A percentile compares a stretch with the other conserved stretches of the same genome.
These are phyloP conservation scores for Entonaema liquescens DNA, from an alignment of 495 filamentous ascomycete species.

Conservation along the genomic window DNA sequence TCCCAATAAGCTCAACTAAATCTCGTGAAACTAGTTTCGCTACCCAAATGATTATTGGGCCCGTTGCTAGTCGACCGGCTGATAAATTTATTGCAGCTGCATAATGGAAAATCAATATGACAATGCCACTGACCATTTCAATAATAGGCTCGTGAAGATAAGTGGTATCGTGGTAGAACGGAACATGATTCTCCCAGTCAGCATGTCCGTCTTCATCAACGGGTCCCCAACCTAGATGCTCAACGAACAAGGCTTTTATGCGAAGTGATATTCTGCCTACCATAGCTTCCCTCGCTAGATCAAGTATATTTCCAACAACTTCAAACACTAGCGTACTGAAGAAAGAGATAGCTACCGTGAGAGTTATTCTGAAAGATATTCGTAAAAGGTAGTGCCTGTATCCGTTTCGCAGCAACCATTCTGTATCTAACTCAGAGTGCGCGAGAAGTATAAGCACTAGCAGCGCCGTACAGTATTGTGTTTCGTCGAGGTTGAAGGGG, in stretches of 20 bases:
- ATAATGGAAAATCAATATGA: constrained; percentile 15
- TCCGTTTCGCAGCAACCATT: constrained; percentile 18
- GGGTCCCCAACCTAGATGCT: constrained; percentile 17
- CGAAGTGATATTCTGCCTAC: constrained; percentile 1
- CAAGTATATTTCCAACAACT: constrained; percentile 18
- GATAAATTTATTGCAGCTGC: not conserved
- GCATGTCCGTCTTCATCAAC: constrained; percentile 12
- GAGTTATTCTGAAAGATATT: constrained; percentile 11
- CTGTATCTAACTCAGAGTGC: constrained; percentile 21
- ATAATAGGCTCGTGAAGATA: constrained; percentile 9
- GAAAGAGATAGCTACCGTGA: constrained; percentile 30
- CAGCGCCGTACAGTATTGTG: constrained; percentile 26
- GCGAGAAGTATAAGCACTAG: constrained; percentile 15
- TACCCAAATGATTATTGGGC: not conserved
- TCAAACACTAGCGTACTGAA: constrained; percentile 38
- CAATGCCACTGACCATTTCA: not conserved
- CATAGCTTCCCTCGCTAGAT: not conserved
- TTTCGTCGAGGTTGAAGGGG: constrained; percentile 27
- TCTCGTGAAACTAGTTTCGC: constrained; percentile 1
- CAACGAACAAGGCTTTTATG: constrained; percentile 13
- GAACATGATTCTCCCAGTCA: constrained; percentile 3
- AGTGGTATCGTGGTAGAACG: constrained; percentile 5
- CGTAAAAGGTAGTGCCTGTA: constrained; percentile 23
- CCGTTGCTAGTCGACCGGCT: not conserved
- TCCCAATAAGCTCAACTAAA: not conserved